Percentiles rank a stretch among this genome's conserved stretches.
Evolutionary conservation across 2,329 filamentous ascomycete species (phyloP).

Genomic region (Penicillium sp.): DNA sequence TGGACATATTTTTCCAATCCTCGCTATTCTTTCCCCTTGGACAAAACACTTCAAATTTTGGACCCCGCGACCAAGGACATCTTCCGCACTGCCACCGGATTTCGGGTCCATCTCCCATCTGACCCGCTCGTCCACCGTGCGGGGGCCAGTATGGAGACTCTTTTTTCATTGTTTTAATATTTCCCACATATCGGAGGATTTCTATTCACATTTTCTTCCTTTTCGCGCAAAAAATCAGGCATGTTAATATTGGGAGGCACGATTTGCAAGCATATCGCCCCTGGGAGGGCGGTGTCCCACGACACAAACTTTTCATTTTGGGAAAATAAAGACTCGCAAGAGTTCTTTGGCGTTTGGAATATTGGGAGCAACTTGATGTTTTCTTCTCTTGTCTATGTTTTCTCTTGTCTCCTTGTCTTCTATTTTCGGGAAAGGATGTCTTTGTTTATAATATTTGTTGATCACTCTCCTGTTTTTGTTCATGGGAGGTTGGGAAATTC

Average conservation of each 20-base stretch:
- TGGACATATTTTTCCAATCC: constrained; percentile 10
- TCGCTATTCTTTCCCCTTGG: background rate
- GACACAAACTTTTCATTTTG: constrained; percentile 9
- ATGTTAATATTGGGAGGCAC: constrained; percentile 22
- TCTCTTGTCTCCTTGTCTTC: background rate
- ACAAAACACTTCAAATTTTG: background rate
- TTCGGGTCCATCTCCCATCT: background rate
- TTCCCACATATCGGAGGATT: constrained; percentile 15
- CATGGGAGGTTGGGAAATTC: constrained; percentile 3
- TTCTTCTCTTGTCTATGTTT: background rate
- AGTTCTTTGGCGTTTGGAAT: background rate
- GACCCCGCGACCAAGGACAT: constrained; percentile 6
- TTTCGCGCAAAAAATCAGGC: constrained; percentile 5
- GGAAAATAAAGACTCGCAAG: background rate
- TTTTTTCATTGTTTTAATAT: constrained; percentile 27
- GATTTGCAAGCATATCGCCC: constrained; percentile 12
- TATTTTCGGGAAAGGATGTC: constrained; percentile 1
- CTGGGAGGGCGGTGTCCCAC: constrained; percentile 16
- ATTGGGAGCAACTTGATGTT: no score
- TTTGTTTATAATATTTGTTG: constrained; percentile 3
- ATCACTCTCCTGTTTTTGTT: constrained; percentile 3
- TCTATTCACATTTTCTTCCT: constrained; percentile 5
- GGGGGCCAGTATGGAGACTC: background rate
- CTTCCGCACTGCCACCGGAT: constrained; percentile 11
- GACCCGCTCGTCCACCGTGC: background rate